Evolutionary conservation across 495 filamentous ascomycete genomes (phyloP).

Genomic region (Penicillium bovifimosum): DNA sequence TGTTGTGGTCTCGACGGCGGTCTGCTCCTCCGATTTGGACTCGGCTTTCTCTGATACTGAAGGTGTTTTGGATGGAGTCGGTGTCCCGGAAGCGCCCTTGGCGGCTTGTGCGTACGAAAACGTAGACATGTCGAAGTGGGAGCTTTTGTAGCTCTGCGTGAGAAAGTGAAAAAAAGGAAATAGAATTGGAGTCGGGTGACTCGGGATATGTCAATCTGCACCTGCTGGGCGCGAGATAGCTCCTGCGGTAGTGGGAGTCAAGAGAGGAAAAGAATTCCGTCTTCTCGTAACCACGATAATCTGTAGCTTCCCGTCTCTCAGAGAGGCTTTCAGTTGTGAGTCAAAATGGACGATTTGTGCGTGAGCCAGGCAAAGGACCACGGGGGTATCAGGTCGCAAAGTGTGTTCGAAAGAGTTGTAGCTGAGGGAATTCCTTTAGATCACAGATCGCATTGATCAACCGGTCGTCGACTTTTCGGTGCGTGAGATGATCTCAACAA

Average conservation of each 20-base stretch:
- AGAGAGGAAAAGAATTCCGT: slow-evolving; percentile 22
- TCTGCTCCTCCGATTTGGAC: slow-evolving; percentile 29
- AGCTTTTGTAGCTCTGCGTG: slow-evolving; percentile 16
- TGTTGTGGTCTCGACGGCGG: slow-evolving; percentile 11
- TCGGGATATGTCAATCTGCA: slow-evolving; percentile 20
- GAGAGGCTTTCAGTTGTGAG: slow-evolving; percentile 17
- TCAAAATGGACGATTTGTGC: slow-evolving; percentile 2
- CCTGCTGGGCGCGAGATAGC: slow-evolving; percentile 20
- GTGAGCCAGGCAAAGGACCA: slow-evolving; percentile 1
- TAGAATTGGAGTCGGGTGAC: slow-evolving; percentile 15
- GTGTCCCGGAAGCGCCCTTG: slow-evolving; percentile 56
- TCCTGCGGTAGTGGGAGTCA: slow-evolving; percentile 28
- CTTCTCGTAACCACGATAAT: slow-evolving; percentile 31
- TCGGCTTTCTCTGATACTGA: slow-evolving; percentile 28
- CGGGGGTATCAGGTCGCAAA: neutral
- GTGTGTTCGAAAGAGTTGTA: neutral
- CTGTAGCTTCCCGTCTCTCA: slow-evolving; percentile 26
- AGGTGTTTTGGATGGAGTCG: slow-evolving; percentile 32
- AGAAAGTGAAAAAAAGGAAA: slow-evolving; percentile 6
- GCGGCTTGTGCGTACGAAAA: slow-evolving; percentile 98
- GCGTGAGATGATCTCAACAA: slow-evolving; percentile 1
- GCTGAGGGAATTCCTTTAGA: slow-evolving; percentile 16
- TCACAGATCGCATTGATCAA: slow-evolving; percentile 30
- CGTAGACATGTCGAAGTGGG: slow-evolving; percentile 21
- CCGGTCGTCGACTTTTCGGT: slow-evolving; percentile 1